phyloP scores from a whole-genome alignment of 495 filamentous ascomycete species.

The Delitschia confertaspora region DNA sequence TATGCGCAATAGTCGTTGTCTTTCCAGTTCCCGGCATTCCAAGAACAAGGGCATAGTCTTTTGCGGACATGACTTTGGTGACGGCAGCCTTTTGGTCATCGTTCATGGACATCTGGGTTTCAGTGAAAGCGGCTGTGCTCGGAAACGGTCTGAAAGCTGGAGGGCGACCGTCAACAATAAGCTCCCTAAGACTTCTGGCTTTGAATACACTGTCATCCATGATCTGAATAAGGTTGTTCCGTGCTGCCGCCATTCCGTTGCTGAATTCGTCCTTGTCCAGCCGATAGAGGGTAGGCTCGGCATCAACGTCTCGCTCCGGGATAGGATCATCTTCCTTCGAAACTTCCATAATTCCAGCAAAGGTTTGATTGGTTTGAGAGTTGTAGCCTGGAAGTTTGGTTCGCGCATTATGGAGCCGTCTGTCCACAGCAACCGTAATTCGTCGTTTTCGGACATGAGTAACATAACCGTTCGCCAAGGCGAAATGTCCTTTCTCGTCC shows the following conservation, averaged over 20 bases:
- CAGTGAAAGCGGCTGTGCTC: slow-evolving; percentile 47
- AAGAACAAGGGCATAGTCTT: slow-evolving; percentile 87
- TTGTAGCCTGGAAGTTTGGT: slow-evolving; percentile 68
- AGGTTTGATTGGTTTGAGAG: slow-evolving; percentile 65
- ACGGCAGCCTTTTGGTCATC: slow-evolving; percentile 79
- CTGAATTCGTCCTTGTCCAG: slow-evolving; percentile 97
- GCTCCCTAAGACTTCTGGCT: slow-evolving; percentile 60
- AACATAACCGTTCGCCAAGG: slow-evolving; percentile 84
- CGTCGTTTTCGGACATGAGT: slow-evolving; percentile 59
- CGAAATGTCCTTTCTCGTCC: slow-evolving; percentile 89
- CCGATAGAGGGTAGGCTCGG: slow-evolving; percentile 61
- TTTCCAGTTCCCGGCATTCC: slow-evolving; percentile 98
- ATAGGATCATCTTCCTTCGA: slow-evolving; percentile 42
- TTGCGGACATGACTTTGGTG: slow-evolving; percentile 87
- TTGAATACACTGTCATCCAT: slow-evolving; percentile 74
- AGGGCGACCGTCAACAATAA: slow-evolving; percentile 64
- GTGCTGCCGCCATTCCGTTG: slow-evolving; percentile 89
- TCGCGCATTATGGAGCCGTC: slow-evolving; percentile 76
- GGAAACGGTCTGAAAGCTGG: slow-evolving; percentile 63
- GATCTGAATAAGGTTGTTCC: slow-evolving; percentile 84
- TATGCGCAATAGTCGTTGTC: slow-evolving; percentile 94
- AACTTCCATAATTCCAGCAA: slow-evolving; percentile 87
- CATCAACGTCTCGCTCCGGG: slow-evolving; percentile 38
- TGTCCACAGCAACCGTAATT: slow-evolving; percentile 82
- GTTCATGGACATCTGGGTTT: slow-evolving; percentile 56